Evolutionary conservation across 441 rosid genomes (phyloP).

Genomic region (Raphanus hybrid): DNA sequence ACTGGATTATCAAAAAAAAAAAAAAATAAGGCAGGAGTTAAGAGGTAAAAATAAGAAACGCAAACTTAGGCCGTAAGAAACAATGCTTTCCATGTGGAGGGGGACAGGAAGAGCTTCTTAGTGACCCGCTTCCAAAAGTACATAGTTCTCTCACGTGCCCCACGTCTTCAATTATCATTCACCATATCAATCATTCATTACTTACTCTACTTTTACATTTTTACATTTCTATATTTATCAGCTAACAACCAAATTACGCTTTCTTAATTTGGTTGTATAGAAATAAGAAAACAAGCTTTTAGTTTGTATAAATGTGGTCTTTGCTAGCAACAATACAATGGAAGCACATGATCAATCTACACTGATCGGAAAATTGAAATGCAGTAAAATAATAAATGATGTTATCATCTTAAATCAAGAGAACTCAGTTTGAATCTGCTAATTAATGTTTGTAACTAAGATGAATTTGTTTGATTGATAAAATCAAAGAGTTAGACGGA

Average conservation of each 20-base stretch:
- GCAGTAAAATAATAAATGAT: too few species aligned
- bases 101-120: conserved; percentile 30
- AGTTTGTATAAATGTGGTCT: neutral
- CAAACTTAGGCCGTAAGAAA: conserved; percentile 24
- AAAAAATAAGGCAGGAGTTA: neutral
- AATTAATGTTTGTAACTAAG: too few species aligned
- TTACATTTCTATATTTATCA: conserved; percentile 9
- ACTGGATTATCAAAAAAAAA: too few species aligned
- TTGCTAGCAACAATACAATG: neutral
- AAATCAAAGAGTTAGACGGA: too few species aligned
- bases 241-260: conserved; percentile 32
- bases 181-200: conserved; percentile 39
- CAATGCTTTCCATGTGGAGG: conserved; percentile 22
- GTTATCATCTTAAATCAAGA: too few species aligned
- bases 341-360: too few species aligned
- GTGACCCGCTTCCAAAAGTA: conserved; percentile 28
- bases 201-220: conserved; percentile 7
- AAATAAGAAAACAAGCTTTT: neutral
- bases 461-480: too few species aligned
- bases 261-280: conserved; percentile 10
- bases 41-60: conserved; percentile 7
- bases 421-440: too few species aligned
- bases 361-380: too few species aligned
- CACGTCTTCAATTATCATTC: conserved; percentile 37
- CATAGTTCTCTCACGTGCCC: conserved; percentile 37